phyloP scores from a whole-genome alignment of 805 yeast genomes.

The Henningerozyma blattae region DNA sequence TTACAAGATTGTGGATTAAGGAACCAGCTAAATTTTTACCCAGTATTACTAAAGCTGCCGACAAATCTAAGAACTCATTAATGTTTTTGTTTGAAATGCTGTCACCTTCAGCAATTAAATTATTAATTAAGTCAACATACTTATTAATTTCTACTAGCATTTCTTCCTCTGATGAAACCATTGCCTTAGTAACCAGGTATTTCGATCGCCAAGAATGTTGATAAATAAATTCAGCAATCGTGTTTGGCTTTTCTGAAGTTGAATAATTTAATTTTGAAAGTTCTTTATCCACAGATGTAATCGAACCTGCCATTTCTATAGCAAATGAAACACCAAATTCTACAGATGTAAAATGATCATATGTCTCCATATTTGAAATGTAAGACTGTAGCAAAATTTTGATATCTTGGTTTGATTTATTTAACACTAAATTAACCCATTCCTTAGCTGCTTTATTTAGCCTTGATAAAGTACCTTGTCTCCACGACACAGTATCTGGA shows the following conservation, averaged over 20 bases:
- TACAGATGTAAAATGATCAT: constrained; percentile 31
- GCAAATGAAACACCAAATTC: constrained; percentile 87
- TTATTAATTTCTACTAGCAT: constrained; percentile 12
- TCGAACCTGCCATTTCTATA: constrained; percentile 69
- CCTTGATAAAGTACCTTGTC: constrained; percentile 51
- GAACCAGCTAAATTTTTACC: constrained; percentile 30
- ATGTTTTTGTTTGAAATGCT: constrained; percentile 24
- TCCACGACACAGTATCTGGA: constrained; percentile 69
- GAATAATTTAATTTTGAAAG: constrained; percentile 34
- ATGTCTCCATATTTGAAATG: constrained; percentile 36
- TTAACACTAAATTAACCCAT: constrained; percentile 56
- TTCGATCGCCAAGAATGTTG: constrained; percentile 64
- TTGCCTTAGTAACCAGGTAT: constrained; percentile 23
- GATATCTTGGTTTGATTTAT: constrained; percentile 56
- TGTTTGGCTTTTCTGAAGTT: constrained; percentile 33
- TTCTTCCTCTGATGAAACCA: constrained; percentile 20
- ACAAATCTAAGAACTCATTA: constrained; percentile 32
- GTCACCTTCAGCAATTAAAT: constrained; percentile 8
- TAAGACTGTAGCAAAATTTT: constrained; percentile 73
- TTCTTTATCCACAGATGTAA: constrained; percentile 58
- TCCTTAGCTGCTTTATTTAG: constrained; percentile 45
- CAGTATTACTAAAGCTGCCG: constrained; percentile 31
- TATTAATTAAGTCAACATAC: constrained; percentile 12
- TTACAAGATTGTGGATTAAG: constrained; percentile 35
- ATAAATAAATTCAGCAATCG: constrained; percentile 62